Percentiles rank a stretch among this genome's conserved stretches.
Conservation (phyloP, 139 green algal species). For the Chlamydomonas asymmetrica region DNA sequence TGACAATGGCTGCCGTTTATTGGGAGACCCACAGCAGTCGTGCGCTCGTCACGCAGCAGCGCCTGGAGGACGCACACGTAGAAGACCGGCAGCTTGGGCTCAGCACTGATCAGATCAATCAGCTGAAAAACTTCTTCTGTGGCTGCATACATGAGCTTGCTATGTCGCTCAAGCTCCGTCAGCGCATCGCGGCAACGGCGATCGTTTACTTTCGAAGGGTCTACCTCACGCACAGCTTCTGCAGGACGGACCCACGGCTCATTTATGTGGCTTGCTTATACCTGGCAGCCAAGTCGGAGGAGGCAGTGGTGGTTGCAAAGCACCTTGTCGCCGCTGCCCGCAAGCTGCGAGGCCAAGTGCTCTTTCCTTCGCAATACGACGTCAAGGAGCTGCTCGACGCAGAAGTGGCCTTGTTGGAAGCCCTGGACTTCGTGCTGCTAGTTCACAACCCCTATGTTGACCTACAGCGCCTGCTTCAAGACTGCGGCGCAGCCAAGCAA, state of each 20-base stretch:
- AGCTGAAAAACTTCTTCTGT: slow-evolving; percentile 59
- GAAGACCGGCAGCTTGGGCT: slow-evolving; percentile 49
- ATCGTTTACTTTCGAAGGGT: slow-evolving; percentile 67
- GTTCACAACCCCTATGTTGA: slow-evolving; percentile 70
- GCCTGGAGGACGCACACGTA: slow-evolving; percentile 35
- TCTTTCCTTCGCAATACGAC: too few relatives aligned
- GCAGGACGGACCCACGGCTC: slow-evolving; percentile 62
- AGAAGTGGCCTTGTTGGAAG: slow-evolving; percentile 73
- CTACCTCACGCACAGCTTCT: slow-evolving; percentile 56
- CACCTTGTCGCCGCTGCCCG: slow-evolving; percentile 58
- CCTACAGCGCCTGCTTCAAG: slow-evolving; percentile 31
- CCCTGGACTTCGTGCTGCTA: slow-evolving; percentile 70
- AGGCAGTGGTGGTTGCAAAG: slow-evolving; percentile 70
- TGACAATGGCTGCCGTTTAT: slow-evolving; percentile 18
- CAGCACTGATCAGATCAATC: slow-evolving; percentile 49
- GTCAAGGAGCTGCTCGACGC: slow-evolving; percentile 66
- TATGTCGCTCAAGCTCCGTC: slow-evolving; percentile 43
- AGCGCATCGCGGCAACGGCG: slow-evolving; percentile 61
- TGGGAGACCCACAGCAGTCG: slow-evolving; percentile 44
- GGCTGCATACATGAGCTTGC: slow-evolving; percentile 56
- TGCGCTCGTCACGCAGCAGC: slow-evolving; percentile 43
- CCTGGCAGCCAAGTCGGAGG: slow-evolving; percentile 80
- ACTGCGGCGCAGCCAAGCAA: slow-evolving; percentile 30
- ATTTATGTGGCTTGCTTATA: slow-evolving; percentile 75
- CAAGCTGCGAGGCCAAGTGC: slow-evolving; percentile 36